Conservation (phyloP, 148 eudicot species). For the Persicaria maculosa region DNA sequence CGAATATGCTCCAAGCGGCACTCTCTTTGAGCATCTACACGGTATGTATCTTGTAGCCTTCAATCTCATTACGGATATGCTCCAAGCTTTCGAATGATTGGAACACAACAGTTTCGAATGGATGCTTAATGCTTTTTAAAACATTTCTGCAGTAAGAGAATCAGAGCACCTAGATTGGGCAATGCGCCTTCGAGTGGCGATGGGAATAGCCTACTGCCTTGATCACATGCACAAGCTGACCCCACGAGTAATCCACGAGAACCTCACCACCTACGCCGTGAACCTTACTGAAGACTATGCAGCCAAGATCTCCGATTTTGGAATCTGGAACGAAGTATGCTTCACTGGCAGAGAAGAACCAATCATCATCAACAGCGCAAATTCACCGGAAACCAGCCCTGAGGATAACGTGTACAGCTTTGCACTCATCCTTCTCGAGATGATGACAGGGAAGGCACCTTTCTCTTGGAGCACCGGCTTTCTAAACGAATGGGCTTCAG, state of each 20-base stretch:
- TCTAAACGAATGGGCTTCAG: slow-evolving; percentile 53
- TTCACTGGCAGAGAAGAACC: slow-evolving; percentile 22
- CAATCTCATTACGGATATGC: not conserved
- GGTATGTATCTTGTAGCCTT: slow-evolving; percentile 35
- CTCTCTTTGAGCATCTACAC: slow-evolving; percentile 92
- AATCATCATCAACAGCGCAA: slow-evolving; percentile 12
- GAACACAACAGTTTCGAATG: not conserved
- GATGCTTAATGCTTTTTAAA: not conserved
- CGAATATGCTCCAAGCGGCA: slow-evolving; percentile 93
- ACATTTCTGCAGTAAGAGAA: slow-evolving; percentile 54
- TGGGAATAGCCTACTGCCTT: slow-evolving; percentile 90
- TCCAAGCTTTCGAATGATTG: not conserved
- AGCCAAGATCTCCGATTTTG: slow-evolving; percentile 73
- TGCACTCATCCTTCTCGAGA: slow-evolving; percentile 67
- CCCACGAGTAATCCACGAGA: slow-evolving; percentile 50
- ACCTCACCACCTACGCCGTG: slow-evolving; percentile 56
- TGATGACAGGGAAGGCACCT: slow-evolving; percentile 68
- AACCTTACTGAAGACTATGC: slow-evolving; percentile 85
- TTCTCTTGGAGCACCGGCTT: slow-evolving; percentile 31
- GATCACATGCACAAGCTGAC: slow-evolving; percentile 70
- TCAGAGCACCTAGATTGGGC: slow-evolving; percentile 89
- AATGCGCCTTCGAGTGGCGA: slow-evolving; percentile 60
- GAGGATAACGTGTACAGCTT: slow-evolving; percentile 60
- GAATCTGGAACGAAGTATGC: slow-evolving; percentile 44
- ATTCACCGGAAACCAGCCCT: slow-evolving; percentile 17